A percentile compares a stretch with the other conserved stretches of the same genome.
Evolutionary conservation across 164 flowering plant genomes (phyloP).

Genomic region (Santalum album): DNA sequence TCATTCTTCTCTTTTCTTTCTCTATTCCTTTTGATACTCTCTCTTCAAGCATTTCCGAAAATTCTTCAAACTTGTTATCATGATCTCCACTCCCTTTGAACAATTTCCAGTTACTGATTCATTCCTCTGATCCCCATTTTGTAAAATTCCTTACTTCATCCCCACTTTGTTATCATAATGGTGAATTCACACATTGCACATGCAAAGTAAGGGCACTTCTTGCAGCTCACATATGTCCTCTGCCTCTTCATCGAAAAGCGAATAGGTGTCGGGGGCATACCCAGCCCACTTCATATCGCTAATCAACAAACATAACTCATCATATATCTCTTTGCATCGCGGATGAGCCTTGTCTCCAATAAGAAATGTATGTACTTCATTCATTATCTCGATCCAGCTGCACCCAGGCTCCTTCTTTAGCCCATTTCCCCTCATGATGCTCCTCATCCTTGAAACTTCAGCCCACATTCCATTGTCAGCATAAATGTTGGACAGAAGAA

Average conservation of each 20-base stretch:
- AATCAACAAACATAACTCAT: constrained; percentile 30
- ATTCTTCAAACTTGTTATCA: no score
- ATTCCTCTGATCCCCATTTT: no score
- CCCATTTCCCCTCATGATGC: constrained; percentile 37
- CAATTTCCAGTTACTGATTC: no score
- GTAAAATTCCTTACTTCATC: no score
- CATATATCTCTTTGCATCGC: constrained; percentile 46
- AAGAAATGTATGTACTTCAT: constrained; percentile 59
- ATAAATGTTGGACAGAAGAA: constrained; percentile 63
- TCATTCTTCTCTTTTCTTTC: no score
- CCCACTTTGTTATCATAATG: no score
- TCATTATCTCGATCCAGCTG: constrained; percentile 76
- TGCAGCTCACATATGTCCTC: constrained; percentile 9
- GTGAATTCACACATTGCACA: no score
- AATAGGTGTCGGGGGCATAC: constrained; percentile 22
- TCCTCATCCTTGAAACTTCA: constrained; percentile 52
- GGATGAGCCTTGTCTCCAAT: constrained; percentile 71
- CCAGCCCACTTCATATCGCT: constrained; percentile 44
- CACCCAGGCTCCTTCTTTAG: constrained; percentile 82
- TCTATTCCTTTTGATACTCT: no score
- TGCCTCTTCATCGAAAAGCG: constrained; percentile 15
- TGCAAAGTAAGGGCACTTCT: neutral
- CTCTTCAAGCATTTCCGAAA: no score
- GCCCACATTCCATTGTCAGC: constrained; percentile 79
- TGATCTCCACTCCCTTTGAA: no score